A percentile compares a stretch with the other conserved stretches of the same genome.
Evolutionary conservation across 2,329 filamentous ascomycete genomes (phyloP).

Genomic region (Verruconis gallopava): DNA sequence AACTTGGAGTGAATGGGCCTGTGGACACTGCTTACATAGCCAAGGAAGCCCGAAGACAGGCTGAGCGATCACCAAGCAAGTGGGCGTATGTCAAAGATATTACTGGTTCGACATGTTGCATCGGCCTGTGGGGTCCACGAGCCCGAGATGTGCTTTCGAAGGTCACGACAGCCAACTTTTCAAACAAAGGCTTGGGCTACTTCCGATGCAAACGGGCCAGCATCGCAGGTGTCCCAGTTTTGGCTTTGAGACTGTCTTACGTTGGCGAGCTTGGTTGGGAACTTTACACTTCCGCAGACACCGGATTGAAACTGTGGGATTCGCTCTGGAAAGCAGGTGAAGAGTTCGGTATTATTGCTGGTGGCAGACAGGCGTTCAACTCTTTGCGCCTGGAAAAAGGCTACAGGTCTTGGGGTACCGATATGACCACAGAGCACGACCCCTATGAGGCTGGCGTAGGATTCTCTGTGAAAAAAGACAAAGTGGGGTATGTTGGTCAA

Average conservation of each 20-base stretch:
- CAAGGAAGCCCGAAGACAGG: conserved; percentile 39
- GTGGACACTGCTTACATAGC: conserved; percentile 42
- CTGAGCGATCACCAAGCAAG: conserved; percentile 25
- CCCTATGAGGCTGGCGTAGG: conserved; percentile 46
- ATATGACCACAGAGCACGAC: conserved; percentile 49
- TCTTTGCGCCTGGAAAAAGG: conserved; percentile 48
- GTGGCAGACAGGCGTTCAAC: conserved; percentile 45
- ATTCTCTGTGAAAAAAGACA: conserved; percentile 35
- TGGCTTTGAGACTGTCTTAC: conserved; percentile 42
- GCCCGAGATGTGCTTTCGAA: conserved; percentile 37
- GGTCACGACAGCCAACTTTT: conserved; percentile 35
- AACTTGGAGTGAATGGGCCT: conserved; percentile 44
- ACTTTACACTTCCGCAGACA: conserved; percentile 46
- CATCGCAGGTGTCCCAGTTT: conserved; percentile 44
- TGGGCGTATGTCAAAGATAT: conserved; percentile 44
- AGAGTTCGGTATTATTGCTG: conserved; percentile 42
- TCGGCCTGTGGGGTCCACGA: conserved; percentile 50
- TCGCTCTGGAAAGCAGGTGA: conserved; percentile 42
- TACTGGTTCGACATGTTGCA: conserved; percentile 46
- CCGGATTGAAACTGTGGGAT: conserved; percentile 47
- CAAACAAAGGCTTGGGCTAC: conserved; percentile 35
- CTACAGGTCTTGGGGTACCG: conserved; percentile 42
- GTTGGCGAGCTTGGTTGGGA: conserved; percentile 53
- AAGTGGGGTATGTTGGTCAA: conserved; percentile 40
- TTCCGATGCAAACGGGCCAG: conserved; percentile 36